A percentile compares a stretch with the other conserved stretches of the same genome.
phyloP scores from a whole-genome alignment of 352 stramenopile genomes.

The Globisporangium barbulae region DNA sequence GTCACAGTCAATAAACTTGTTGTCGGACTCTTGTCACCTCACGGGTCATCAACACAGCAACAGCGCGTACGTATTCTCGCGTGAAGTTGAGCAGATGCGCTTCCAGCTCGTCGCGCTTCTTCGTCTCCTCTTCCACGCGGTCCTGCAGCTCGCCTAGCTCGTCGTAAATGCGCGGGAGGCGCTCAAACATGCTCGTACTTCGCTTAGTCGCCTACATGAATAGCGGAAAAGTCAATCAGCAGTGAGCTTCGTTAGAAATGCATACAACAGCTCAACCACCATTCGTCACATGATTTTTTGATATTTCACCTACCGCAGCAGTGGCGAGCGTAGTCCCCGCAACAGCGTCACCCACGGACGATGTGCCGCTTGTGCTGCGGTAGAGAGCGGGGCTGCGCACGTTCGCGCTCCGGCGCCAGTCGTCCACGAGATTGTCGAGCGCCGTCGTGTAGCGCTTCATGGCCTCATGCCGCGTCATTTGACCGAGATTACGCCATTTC shows the following conservation, averaged over 20 bases:
- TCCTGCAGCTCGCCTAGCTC: slow-evolving; percentile 66
- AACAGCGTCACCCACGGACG: slow-evolving; percentile 9
- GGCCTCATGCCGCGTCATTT: slow-evolving; percentile 66
- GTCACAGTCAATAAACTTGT: background rate
- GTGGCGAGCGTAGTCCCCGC: slow-evolving; percentile 3
- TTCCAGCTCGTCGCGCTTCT: slow-evolving; percentile 68
- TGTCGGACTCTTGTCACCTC: background rate
- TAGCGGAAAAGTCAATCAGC: background rate
- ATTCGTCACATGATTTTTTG: background rate
- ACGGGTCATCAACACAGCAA: background rate
- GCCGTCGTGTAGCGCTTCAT: slow-evolving; percentile 76
- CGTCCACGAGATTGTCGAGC: slow-evolving; percentile 79
- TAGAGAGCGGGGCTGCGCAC: slow-evolving; percentile 22
- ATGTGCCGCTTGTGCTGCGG: slow-evolving; percentile 14
- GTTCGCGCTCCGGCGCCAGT: slow-evolving; percentile 67
- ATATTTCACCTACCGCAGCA: background rate
- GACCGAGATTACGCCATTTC: slow-evolving; percentile 71
- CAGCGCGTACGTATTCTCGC: slow-evolving; percentile 40
- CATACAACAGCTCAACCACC: no score
- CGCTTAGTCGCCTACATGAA: slow-evolving; percentile 22
- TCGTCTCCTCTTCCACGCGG: slow-evolving; percentile 62
- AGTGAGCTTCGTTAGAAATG: background rate
- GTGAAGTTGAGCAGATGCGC: slow-evolving; percentile 60
- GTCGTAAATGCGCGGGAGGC: slow-evolving; percentile 61
- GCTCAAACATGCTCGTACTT: slow-evolving; percentile 60